Conservation (phyloP, 2,329 filamentous ascomycete genomes). For the Mycosphaerella sp. region DNA sequence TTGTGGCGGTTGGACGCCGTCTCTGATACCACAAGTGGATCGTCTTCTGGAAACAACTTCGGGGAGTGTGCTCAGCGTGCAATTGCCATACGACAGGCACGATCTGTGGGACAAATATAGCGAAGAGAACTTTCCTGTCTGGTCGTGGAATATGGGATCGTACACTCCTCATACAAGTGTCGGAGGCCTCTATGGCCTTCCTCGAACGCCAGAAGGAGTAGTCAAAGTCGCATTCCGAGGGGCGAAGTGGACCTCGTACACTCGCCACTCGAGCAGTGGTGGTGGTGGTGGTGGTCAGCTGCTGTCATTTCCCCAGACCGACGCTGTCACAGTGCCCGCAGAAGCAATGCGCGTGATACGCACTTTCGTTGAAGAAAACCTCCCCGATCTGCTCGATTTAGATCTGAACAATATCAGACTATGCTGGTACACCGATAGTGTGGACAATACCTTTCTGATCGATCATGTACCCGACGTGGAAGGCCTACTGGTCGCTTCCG, state of each 20-base stretch:
- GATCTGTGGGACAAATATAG: constrained; percentile 39
- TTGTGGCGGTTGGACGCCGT: constrained; percentile 28
- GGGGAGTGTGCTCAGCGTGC: constrained; percentile 42
- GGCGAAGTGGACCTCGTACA: constrained; percentile 26
- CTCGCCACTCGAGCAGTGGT: constrained; percentile 3
- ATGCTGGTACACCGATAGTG: constrained; percentile 49
- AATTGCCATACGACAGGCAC: constrained; percentile 36
- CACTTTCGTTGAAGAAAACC: constrained; percentile 40
- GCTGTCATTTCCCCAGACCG: constrained; percentile 22
- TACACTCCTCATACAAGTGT: constrained; percentile 6
- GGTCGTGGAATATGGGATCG: constrained; percentile 29
- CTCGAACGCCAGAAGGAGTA: constrained; percentile 22
- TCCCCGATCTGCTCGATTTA: constrained; percentile 28
- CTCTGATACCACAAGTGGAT: constrained; percentile 38
- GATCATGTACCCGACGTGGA: constrained; percentile 21
- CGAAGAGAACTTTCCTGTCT: constrained; percentile 43
- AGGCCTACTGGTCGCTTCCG: constrained; percentile 29
- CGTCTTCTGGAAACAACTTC: constrained; percentile 44
- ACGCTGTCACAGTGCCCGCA: constrained; percentile 19
- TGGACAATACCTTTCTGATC: constrained; percentile 29
- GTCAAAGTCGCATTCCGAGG: constrained; percentile 28
- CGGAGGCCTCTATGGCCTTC: constrained; percentile 24
- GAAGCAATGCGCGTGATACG: constrained; percentile 25
- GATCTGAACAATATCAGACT: constrained; percentile 40
- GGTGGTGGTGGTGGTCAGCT: background rate